These are phyloP conservation scores for Ramularia endophylla DNA, from an alignment of 2,329 filamentous ascomycete species.

Conservation along the genomic window DNA sequence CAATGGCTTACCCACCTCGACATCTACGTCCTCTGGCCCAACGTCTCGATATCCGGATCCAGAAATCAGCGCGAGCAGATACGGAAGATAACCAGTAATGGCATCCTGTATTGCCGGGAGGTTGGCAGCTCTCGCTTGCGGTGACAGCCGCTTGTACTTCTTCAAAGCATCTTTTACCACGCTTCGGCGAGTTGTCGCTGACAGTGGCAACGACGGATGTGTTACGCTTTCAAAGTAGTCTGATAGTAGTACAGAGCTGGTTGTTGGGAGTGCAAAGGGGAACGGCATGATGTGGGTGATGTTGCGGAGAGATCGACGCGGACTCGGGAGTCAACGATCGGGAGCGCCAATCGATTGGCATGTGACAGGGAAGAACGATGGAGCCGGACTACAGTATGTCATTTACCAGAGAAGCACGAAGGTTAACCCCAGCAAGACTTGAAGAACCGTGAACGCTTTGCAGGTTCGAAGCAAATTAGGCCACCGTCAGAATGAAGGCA, in stretches of 20 bases:
- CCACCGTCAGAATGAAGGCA: no score
- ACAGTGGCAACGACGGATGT: constrained; percentile 81
- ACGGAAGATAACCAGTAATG: constrained; percentile 74
- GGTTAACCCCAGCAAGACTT: no score
- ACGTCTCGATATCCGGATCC: constrained; percentile 47
- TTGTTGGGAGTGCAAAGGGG: constrained; percentile 81
- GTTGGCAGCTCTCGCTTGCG: constrained; percentile 62
- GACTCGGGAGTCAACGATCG: no score
- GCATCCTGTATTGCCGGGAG: constrained; percentile 64
- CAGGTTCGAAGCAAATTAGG: no score
- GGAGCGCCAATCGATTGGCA: no score
- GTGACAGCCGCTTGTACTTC: constrained; percentile 78
- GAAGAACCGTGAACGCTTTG: no score
- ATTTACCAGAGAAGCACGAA: no score
- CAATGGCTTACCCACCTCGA: constrained; percentile 62
- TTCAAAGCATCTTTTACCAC: constrained; percentile 80
- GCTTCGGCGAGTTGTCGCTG: constrained; percentile 75
- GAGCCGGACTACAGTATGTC: no score
- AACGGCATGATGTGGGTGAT: constrained; percentile 64
- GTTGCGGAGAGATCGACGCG: no score
- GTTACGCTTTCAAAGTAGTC: constrained; percentile 70
- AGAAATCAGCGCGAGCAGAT: constrained; percentile 72
- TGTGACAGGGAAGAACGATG: no score
- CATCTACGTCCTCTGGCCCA: constrained; percentile 58
- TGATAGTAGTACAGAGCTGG: constrained; percentile 78